Conservation (phyloP, 1,284 basidiomycete genomes). For the Apiotrichum laibachii region DNA sequence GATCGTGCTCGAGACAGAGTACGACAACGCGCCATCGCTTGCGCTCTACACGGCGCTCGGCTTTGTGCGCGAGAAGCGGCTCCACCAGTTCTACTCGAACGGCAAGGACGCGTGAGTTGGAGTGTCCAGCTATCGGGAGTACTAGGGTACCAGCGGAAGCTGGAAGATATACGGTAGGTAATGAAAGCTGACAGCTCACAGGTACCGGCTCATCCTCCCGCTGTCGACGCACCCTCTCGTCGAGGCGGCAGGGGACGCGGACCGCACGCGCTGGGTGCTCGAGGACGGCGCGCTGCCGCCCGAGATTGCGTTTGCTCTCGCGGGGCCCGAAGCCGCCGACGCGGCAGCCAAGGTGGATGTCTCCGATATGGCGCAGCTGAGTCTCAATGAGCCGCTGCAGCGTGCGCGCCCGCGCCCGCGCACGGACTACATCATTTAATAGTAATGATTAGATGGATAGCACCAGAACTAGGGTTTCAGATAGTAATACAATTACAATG, state of each 20-base stretch:
- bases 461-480: not conserved
- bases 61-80: conserved; percentile 91
- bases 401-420: not conserved
- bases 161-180: no score
- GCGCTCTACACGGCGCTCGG: conserved; percentile 87
- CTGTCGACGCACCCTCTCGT: conserved; percentile 23
- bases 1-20: conserved; percentile 96
- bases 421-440: conserved; percentile 15
- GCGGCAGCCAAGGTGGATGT: not conserved
- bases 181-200: conserved; percentile 9
- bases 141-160: no score
- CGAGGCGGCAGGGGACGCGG: conserved; percentile 30
- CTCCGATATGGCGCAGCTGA: conserved; percentile 5
- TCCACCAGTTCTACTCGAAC: conserved; percentile 94
- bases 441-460: not conserved
- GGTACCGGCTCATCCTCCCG: conserved; percentile 39
- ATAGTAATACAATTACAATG: conserved; percentile 1
- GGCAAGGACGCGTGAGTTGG: conserved; percentile 51
- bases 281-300: conserved; percentile 1
- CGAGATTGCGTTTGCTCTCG: conserved; percentile 8
- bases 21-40: conserved; percentile 82
- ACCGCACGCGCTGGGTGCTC: conserved; percentile 20
- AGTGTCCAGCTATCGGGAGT: not conserved
- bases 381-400: not conserved
- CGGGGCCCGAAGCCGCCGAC: not conserved